Evolutionary conservation across 2,329 filamentous ascomycete genomes (phyloP).

Genomic region (Penicillium italicum): DNA sequence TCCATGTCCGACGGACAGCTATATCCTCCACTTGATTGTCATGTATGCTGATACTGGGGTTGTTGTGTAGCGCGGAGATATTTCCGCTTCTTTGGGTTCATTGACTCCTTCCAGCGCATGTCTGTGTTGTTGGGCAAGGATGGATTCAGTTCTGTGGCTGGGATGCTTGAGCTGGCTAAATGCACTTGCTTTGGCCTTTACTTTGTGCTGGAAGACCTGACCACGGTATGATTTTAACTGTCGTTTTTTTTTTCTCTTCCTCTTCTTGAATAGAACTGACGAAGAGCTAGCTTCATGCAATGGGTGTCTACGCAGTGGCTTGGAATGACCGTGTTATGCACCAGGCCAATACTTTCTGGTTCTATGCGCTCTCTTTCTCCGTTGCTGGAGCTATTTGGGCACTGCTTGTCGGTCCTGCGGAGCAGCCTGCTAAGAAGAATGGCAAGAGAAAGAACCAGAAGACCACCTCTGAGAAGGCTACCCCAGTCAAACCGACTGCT

Average conservation of each 20-base stretch:
- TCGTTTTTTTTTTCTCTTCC: not conserved
- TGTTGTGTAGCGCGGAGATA: constrained; percentile 53
- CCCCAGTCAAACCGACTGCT: not conserved
- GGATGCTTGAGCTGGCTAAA: constrained; percentile 52
- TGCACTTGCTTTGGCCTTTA: constrained; percentile 64
- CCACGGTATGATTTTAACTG: constrained; percentile 50
- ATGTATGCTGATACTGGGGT: constrained; percentile 4
- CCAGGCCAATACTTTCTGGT: constrained; percentile 68
- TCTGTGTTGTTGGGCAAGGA: constrained; percentile 40
- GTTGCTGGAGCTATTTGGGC: constrained; percentile 36
- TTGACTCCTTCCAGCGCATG: constrained; percentile 57
- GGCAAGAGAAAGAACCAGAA: constrained; percentile 22
- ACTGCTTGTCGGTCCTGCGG: constrained; percentile 12
- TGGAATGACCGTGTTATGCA: constrained; percentile 49
- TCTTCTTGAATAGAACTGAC: constrained; percentile 3
- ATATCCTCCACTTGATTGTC: not conserved
- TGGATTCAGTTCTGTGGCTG: constrained; percentile 22
- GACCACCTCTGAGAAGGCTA: constrained; percentile 19
- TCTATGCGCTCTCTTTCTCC: constrained; percentile 57
- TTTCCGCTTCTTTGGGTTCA: constrained; percentile 66
- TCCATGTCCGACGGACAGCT: not conserved
- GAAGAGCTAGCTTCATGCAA: constrained; percentile 43
- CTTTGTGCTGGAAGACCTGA: constrained; percentile 62
- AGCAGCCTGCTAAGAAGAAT: constrained; percentile 20
- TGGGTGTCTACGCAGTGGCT: constrained; percentile 46